Evolutionary conservation across 2,329 filamentous ascomycete species (phyloP).

Genomic region (Rhinocladiella similis): DNA sequence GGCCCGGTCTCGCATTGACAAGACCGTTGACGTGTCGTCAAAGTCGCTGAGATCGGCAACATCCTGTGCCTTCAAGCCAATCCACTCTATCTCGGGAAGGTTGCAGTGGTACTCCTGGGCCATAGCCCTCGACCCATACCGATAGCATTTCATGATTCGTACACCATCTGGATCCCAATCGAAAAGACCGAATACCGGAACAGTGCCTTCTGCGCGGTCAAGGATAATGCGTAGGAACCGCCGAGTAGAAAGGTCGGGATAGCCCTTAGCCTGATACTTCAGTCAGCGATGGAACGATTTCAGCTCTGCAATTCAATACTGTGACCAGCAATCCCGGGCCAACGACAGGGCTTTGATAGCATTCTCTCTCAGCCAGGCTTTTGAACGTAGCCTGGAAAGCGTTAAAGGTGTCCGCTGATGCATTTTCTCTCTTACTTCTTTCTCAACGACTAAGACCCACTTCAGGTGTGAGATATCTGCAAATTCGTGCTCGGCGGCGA

Average conservation of each 20-base stretch:
- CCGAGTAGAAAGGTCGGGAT: constrained; percentile 61
- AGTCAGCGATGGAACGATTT: constrained; percentile 1
- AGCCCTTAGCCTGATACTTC: constrained; percentile 58
- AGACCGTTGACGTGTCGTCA: constrained; percentile 8
- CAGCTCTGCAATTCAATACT: constrained; percentile 36
- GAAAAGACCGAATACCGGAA: constrained; percentile 54
- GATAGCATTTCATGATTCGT: constrained; percentile 63
- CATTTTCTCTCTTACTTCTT: constrained; percentile 52
- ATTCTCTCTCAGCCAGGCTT: constrained; percentile 50
- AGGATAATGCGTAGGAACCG: constrained; percentile 52
- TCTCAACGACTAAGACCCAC: constrained; percentile 65
- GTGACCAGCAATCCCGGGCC: constrained; percentile 57
- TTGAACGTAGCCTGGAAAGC: constrained; percentile 58
- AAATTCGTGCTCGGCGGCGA: not conserved
- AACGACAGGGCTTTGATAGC: constrained; percentile 44
- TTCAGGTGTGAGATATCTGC: constrained; percentile 39
- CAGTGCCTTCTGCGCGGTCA: constrained; percentile 17
- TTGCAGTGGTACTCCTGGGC: constrained; percentile 54
- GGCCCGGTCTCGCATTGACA: constrained; percentile 24
- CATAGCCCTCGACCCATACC: constrained; percentile 58
- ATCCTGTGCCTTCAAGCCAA: constrained; percentile 55
- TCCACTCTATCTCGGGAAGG: constrained; percentile 53
- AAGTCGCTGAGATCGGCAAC: constrained; percentile 33
- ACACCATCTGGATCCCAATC: constrained; percentile 65
- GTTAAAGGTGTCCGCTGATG: constrained; percentile 10